Percentiles rank a stretch among this genome's conserved stretches.
These are phyloP conservation scores for Pleurotus sapidus DNA, from an alignment of 768 basidiomycete genomes.

Conservation along the genomic window DNA sequence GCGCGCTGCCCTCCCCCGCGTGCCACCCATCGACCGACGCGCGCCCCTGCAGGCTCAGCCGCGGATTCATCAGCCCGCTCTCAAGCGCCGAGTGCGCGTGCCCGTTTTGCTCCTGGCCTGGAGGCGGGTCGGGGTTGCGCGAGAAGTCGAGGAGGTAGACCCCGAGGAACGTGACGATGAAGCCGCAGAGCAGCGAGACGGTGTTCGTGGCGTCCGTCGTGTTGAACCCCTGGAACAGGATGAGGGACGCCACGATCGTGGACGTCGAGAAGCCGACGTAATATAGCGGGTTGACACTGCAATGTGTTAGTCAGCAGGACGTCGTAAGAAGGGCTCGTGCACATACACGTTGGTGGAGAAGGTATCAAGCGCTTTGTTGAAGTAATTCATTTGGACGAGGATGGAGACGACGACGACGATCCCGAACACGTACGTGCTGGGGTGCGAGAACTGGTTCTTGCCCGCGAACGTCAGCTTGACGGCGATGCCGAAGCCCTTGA, in stretches of 20 bases:
- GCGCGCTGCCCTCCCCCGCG: constrained; percentile 15
- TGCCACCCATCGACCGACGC: constrained; percentile 77
- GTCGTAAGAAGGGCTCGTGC: neutral
- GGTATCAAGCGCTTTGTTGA: constrained; percentile 96
- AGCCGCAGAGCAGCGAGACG: constrained; percentile 84
- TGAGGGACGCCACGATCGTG: constrained; percentile 91
- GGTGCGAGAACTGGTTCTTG: constrained; percentile 92
- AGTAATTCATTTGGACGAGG: constrained; percentile 91
- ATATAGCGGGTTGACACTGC: constrained; percentile 95
- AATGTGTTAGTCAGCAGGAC: neutral
- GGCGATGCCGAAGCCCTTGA: constrained; percentile 97
- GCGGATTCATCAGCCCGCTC: constrained; percentile 69
- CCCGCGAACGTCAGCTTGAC: constrained; percentile 92
- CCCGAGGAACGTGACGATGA: constrained; percentile 91
- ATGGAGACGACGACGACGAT: constrained; percentile 82
- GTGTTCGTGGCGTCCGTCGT: constrained; percentile 81
- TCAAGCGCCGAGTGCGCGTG: constrained; percentile 53
- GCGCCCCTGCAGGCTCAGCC: constrained; percentile 78
- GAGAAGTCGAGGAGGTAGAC: constrained; percentile 93
- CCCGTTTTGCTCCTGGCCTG: constrained; percentile 28
- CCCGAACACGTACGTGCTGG: constrained; percentile 95
- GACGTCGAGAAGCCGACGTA: constrained; percentile 95
- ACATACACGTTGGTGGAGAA: constrained; percentile 97
- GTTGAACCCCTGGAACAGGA: constrained; percentile 97
- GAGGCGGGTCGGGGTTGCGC: constrained; percentile 47